These are phyloP conservation scores for Rhazya stricta DNA, from an alignment of 257 asterid genomes.

Conservation along the genomic window DNA sequence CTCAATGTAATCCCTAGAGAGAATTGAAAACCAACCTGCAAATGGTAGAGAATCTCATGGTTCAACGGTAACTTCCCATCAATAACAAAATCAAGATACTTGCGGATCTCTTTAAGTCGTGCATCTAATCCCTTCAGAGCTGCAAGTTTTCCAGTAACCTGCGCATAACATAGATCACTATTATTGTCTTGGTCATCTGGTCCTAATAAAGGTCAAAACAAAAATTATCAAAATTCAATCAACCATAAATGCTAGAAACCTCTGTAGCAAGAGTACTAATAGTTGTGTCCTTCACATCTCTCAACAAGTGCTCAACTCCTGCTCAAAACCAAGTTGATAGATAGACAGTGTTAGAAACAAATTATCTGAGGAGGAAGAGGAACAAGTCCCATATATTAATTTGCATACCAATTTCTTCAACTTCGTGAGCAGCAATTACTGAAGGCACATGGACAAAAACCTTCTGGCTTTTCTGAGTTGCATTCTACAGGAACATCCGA, in stretches of 20 bases:
- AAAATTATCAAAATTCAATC: neutral
- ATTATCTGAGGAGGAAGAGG: neutral
- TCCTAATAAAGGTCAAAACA: neutral
- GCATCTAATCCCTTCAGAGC: slow-evolving; percentile 97
- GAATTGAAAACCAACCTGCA: slow-evolving; percentile 52
- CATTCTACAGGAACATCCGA: slow-evolving; percentile 48
- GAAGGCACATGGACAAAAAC: slow-evolving; percentile 94
- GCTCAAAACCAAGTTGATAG: slow-evolving; percentile 16
- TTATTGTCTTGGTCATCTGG: neutral
- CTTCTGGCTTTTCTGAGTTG: slow-evolving; percentile 96
- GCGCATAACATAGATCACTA: slow-evolving; percentile 10
- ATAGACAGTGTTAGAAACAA: neutral
- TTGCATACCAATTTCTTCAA: slow-evolving; percentile 86
- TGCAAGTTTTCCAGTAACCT: slow-evolving; percentile 93
- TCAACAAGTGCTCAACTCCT: slow-evolving; percentile 94
- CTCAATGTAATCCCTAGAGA: neutral
- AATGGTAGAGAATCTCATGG: slow-evolving; percentile 92
- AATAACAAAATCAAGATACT: slow-evolving; percentile 79
- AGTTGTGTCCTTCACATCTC: slow-evolving; percentile 96
- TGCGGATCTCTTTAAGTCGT: slow-evolving; percentile 73
- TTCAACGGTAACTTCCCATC: slow-evolving; percentile 87
- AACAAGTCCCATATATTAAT: neutral
- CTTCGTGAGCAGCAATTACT: slow-evolving; percentile 98
- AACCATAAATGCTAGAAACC: slow-evolving; percentile 33
- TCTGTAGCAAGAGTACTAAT: slow-evolving; percentile 95